Evolutionary conservation across 1,139 yeast genomes (phyloP).

Genomic region (Entelexis paramagnoliae): DNA sequence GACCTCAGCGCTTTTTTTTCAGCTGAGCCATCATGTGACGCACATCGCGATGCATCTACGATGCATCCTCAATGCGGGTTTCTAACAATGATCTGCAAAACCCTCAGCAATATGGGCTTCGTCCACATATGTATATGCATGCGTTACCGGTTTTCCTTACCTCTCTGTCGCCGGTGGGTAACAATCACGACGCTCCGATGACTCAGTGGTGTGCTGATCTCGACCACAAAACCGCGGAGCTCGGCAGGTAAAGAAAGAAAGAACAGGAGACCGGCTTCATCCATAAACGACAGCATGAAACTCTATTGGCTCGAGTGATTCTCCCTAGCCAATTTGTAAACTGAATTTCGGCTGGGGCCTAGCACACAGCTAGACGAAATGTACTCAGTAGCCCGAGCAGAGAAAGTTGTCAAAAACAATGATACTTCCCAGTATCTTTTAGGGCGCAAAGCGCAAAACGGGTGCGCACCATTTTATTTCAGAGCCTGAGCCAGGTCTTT

Average conservation of each 20-base stretch:
- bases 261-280: too few relatives aligned
- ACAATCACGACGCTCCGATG: neutral
- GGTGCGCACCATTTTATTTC: neutral
- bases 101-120: neutral
- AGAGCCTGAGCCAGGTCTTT: constrained; percentile 48
- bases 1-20: neutral
- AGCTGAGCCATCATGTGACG: neutral
- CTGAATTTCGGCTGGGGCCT: too few relatives aligned
- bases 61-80: neutral
- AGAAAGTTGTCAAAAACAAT: neutral
- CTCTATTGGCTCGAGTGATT: too few relatives aligned
- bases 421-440: too few relatives aligned
- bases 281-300: too few relatives aligned
- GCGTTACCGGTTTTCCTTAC: too few relatives aligned
- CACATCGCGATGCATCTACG: neutral
- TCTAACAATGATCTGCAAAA: neutral
- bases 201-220: neutral
- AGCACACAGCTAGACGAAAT: too few relatives aligned
- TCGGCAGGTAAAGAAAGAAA: too few relatives aligned
- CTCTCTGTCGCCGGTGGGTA: too few relatives aligned
- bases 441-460: neutral
- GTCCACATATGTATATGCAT: neutral
- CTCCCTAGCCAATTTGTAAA: too few relatives aligned
- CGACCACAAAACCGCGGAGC: neutral
- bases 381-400: too few relatives aligned